Percentiles rank a stretch among this genome's conserved stretches.
Conservation (phyloP, 2,329 filamentous ascomycete species). For the Hymenoscyphus linearis region DNA sequence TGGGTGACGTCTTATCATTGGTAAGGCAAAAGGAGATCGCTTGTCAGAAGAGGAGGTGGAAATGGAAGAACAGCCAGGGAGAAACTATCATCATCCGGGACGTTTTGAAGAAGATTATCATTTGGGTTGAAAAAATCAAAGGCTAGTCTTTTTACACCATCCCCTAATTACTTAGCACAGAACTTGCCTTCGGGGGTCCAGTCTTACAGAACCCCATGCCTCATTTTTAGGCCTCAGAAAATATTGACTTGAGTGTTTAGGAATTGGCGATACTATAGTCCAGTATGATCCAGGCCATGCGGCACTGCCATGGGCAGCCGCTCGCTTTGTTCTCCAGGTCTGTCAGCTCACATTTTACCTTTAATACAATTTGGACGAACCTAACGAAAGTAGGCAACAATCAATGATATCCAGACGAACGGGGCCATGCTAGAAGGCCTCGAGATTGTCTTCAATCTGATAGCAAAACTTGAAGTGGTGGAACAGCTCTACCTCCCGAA, state of each 20-base stretch:
- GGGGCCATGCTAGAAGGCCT: conserved; percentile 7
- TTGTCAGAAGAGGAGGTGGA: background rate
- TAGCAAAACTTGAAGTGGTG: background rate
- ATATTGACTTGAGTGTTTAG: background rate
- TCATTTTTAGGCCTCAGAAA: too few relatives aligned
- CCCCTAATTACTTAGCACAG: background rate
- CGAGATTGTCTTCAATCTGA: conserved; percentile 7
- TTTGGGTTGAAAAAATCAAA: conserved; percentile 7
- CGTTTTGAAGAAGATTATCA: conserved; percentile 1
- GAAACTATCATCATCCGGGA: conserved; percentile 5
- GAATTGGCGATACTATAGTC: conserved; percentile 10
- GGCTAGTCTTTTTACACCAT: background rate
- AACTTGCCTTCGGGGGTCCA: background rate
- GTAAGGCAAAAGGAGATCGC: background rate
- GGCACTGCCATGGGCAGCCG: conserved; percentile 16
- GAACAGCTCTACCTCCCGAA: conserved; percentile 4
- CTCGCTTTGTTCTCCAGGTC: conserved; percentile 7
- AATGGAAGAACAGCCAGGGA: background rate
- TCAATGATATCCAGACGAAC: conserved; percentile 9
- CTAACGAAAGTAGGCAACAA: background rate
- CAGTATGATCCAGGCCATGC: conserved; percentile 16
- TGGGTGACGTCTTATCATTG: background rate
- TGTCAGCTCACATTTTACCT: background rate
- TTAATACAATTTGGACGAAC: background rate
- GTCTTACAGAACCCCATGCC: too few relatives aligned